Base-by-base conservation (phyloP, 1,139 yeast genomes). In the Debaryomyces nepalensis region DNA sequence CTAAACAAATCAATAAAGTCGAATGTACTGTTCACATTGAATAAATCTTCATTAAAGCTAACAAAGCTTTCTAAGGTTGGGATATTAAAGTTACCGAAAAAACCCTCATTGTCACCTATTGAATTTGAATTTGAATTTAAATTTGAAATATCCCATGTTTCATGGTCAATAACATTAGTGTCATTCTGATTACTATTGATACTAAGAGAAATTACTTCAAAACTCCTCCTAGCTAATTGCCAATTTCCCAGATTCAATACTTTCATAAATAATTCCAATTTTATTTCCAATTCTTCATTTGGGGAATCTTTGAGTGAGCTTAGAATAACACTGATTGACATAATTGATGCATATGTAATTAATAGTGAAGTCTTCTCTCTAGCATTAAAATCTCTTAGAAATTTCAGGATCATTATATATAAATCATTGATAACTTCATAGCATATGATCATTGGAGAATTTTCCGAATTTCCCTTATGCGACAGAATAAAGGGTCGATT, bases 401-500 rank as follows among this genome's bases (percentile, higher is more conserved):
- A 73, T 42, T 61, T 55, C 37, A 61, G 57, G 22, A 73, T 64
- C 1, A 73, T 73, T 26, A 57, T 63, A 43, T 67, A 67, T 33
- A 73, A 56, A 44, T 73, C 78, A 15, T 70, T 75, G 26, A 73
- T 73, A 2, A 69, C 75, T 31, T 66, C 66, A 8, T 58, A 50
- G 46, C 78, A 72, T 14, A 73, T 64, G 39, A 59, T 53, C 9
- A 65, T 56, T 0, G 70, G 68, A 15, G 67, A 59, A 22, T 70
- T 53, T 39, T 48, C 42, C n/a, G 44, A 40, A 16, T 52, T 42
- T 4, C 38, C 30, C 9, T 40, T 39, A 15, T 48, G 49, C 9
- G 56, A 43, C 18, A 71, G 73, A 35, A 81, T 70, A 52, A 81
- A 81, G 1, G 86, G 86, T 33, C 83, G 66, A 54, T 81, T 81